Evolutionary conservation across 441 rosid genomes (phyloP), one percentile per base, ranked within the genome.

Genomic region (Isatis lusitanica): DNA sequence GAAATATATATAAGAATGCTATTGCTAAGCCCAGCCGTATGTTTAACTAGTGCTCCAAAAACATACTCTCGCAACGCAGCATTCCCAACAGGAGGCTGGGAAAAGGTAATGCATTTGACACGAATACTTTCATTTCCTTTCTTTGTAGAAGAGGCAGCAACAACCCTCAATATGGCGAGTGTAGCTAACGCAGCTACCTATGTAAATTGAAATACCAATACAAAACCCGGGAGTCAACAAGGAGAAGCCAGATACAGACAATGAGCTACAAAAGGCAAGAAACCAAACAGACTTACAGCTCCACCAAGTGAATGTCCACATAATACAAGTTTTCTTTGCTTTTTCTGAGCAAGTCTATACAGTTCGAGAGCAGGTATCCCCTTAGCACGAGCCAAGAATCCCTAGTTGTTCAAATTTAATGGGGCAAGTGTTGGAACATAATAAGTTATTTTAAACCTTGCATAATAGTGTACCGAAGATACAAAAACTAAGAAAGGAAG

Each of bases 291-390:
- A 84, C 91, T 83, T 85, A 94, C 99, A 57, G 99, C 99, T 56
- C 99, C 99, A 74, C 99, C 99, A 79, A 94, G 97, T 62, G 99
- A 92, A 83, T 94, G 99, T 47, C 99, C 97, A 85, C 99, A 94
- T 46, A 94, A 80, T n/a, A 94, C 99, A 81, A 94, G 97, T 79
- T 94, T 94, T 6, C 87, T 76, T 68, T 94, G 87, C 91, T 90
- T 94, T 83, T 92, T 92, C 80, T 90, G 91, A 80, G 97, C 99
- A 80, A 94, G 98, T 76, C 86, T 88, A 82, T 92, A 92, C 72
- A 94, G 75, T 83, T 94, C 99, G 72, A 94, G 78, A 84, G 99
- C 96, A 72, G 99, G 99, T 83, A 94, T 92, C 64, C 98, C 98
- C 77, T 94, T 88, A 70, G 99, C 99, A 83, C 98, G 98, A 84